Base-by-base conservation (phyloP, 1,284 basidiomycete species). In the Lignosus rhinocerotis region DNA sequence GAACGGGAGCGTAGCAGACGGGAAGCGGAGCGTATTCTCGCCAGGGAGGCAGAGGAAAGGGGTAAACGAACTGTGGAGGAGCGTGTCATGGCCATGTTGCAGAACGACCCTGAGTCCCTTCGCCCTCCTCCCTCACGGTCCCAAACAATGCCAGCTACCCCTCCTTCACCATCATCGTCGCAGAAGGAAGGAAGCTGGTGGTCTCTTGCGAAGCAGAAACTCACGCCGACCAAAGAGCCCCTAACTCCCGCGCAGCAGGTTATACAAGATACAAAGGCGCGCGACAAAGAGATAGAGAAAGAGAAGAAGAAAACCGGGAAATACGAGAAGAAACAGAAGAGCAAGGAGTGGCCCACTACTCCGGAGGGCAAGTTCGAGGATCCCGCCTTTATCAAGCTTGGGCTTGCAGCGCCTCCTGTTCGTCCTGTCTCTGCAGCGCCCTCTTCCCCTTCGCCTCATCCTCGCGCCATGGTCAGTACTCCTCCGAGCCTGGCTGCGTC, bases 211-310 rank as follows among this genome's bases (percentile, higher is more conserved):
- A 91, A 88, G 76, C 82, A 81, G 63, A 84, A 76, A 63, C 78
- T 92, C n/a, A 91, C 89, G 0, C 88, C 90, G 5, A 86, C 87
- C 12, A 92, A 91, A 65, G 88, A 90, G 19, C 73, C 79, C 10
- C 79, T 91, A 17, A 92, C 90, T 0, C 90, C 91, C 6, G 90
- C 90, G 0, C 90, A 92, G 67, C 88, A 90, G 66, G 79, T 92
- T 56, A 85, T 91, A 42, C 78, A 81, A 53, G 90, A 92, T 11
- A 77, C 87, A 17, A 89, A 91, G 66, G 76, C 80, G 21, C 79
- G 82, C 53, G 85, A 88, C 50, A 86, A 87, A 59, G 70, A 71
- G 54, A 60, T 67, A n/a, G 70, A 70, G 71, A 84, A 86, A 67
- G 80, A 77, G 67, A 72, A 74, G 61, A 76, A 76, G 69, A 82